Percentiles rank a stretch among this genome's conserved stretches.
Evolutionary conservation across 345 rosid species (phyloP).

Genomic region (Aurinia saxatilis): DNA sequence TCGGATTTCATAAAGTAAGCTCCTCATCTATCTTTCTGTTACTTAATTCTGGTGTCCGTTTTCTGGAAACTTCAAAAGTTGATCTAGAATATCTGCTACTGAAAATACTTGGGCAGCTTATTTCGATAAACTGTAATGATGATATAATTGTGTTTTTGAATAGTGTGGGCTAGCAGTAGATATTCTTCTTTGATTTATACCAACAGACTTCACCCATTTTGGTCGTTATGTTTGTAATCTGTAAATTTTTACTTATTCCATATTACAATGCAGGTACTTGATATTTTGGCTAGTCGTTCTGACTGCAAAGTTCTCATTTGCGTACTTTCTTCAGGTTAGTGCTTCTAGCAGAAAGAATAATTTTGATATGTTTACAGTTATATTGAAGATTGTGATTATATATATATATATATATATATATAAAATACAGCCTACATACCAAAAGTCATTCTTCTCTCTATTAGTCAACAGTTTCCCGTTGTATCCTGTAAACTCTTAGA

Average conservation of each 20-base stretch:
- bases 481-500: neutral
- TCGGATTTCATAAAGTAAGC: slow-evolving; percentile 76
- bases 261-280: slow-evolving; percentile 62
- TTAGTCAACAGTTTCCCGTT: neutral
- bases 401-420: neutral
- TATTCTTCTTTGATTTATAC: slow-evolving; percentile 12
- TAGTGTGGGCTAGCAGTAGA: slow-evolving; percentile 2
- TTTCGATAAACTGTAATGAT: neutral
- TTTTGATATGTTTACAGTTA: neutral
- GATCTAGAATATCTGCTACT: slow-evolving; percentile 13
- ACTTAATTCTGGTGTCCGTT: neutral
- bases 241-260: neutral
- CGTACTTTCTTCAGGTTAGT: slow-evolving; percentile 86
- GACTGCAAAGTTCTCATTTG: slow-evolving; percentile 78
- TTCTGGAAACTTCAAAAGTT: slow-evolving; percentile 7
- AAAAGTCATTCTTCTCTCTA: neutral
- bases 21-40: slow-evolving; percentile 13
- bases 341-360: slow-evolving; percentile 6
- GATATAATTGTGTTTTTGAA: slow-evolving; percentile 5
- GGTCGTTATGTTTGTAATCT: neutral
- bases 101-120: slow-evolving; percentile 1
- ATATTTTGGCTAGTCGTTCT: slow-evolving; percentile 82
- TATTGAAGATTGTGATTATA: slow-evolving; percentile 5
- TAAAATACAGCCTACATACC: neutral
- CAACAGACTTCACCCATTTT: neutral